These are phyloP conservation scores for Fusarium stilboides DNA, from an alignment of 2,329 filamentous ascomycete species.

Conservation along the genomic window DNA sequence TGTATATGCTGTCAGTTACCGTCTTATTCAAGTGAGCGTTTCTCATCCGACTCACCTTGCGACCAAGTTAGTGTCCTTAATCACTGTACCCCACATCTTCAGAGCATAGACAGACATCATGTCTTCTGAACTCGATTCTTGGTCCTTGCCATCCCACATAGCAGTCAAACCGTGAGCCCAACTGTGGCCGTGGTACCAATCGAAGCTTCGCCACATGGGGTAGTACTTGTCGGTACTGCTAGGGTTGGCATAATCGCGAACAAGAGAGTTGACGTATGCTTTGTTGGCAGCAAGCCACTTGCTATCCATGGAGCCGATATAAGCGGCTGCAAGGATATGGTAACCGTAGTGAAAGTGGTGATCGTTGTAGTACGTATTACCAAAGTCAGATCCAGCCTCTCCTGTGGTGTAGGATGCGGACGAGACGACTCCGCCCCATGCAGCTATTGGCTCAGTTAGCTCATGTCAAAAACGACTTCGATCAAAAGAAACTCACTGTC, in stretches of 20 bases:
- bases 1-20: constrained; percentile 41
- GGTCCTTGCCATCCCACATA: constrained; percentile 80
- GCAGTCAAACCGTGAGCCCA: constrained; percentile 89
- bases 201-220: constrained; percentile 86
- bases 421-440: constrained; percentile 87
- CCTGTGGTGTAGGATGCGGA: constrained; percentile 79
- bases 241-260: constrained; percentile 87
- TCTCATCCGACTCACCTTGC: constrained; percentile 67
- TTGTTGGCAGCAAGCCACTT: constrained; percentile 81
- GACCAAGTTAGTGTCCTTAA: constrained; percentile 84
- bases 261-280: constrained; percentile 85
- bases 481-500: constrained; percentile 64
- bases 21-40: neutral
- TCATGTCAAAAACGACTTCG: neutral
- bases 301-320: constrained; percentile 85
- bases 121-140: constrained; percentile 93
- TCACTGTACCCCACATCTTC: constrained; percentile 92
- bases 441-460: constrained; percentile 57
- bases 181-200: constrained; percentile 95
- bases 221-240: constrained; percentile 79
- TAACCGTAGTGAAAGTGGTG: constrained; percentile 88
- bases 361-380: constrained; percentile 88
- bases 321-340: constrained; percentile 87
- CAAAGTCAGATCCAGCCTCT: constrained; percentile 84
- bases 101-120: constrained; percentile 88